These are phyloP conservation scores for Viola odorata DNA, from an alignment of 345 rosid species.

Conservation along the genomic window DNA sequence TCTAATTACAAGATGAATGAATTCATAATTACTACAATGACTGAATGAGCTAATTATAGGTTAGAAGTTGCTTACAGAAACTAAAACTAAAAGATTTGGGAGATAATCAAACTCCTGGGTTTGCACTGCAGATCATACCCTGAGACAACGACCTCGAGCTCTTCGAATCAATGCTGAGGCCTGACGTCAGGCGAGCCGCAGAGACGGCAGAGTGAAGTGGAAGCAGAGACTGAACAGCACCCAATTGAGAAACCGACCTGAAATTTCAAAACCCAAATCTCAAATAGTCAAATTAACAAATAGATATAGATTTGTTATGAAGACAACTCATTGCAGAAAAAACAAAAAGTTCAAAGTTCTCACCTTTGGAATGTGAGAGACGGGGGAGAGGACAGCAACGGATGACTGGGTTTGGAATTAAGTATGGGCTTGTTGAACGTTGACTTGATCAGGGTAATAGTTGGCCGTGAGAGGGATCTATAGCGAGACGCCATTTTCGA, in stretches of 20 bases:
- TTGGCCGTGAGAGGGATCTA: slow-evolving; percentile 60
- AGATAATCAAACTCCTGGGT: slow-evolving; percentile 88
- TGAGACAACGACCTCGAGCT: slow-evolving; percentile 86
- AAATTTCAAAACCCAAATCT: slow-evolving; percentile 13
- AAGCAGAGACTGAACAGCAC: slow-evolving; percentile 71
- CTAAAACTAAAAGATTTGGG: slow-evolving; percentile 40
- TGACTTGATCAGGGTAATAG: slow-evolving; percentile 48
- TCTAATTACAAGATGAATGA: too few relatives aligned
- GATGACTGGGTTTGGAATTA: slow-evolving; percentile 34
- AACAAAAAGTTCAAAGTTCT: background rate
- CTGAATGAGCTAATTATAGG: slow-evolving; percentile 7
- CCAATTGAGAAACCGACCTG: slow-evolving; percentile 64
- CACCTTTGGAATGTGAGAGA: slow-evolving; percentile 49
- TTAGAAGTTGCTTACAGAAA: slow-evolving; percentile 56
- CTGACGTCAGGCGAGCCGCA: slow-evolving; percentile 79
- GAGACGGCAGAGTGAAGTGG: slow-evolving; percentile 78
- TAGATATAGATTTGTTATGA: background rate
- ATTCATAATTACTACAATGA: too few relatives aligned
- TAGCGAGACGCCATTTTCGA: slow-evolving; percentile 63
- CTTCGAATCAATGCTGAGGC: slow-evolving; percentile 73
- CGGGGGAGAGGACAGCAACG: slow-evolving; percentile 36
- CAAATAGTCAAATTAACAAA: background rate
- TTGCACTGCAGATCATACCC: slow-evolving; percentile 97
- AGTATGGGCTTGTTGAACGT: slow-evolving; percentile 45
- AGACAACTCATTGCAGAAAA: slow-evolving; percentile 8